A percentile compares a stretch with the other conserved stretches of the same genome.
These are phyloP conservation scores for Arabis hirsuta DNA, from an alignment of 345 rosid species.

Conservation along the genomic window DNA sequence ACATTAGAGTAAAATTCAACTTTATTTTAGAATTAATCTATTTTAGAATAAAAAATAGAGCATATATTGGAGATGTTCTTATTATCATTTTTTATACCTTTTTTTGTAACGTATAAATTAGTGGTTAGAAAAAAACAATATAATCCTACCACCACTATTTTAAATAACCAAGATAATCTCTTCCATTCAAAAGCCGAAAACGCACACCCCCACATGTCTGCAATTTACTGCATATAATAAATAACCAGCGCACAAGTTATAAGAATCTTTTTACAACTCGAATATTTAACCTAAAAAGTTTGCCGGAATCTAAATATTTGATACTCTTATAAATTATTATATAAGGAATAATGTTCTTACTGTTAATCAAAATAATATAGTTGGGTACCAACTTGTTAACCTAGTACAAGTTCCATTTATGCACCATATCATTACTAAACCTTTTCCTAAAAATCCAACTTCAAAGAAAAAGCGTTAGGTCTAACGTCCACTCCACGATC, in stretches of 20 bases:
- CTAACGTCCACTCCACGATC: slow-evolving; percentile 19
- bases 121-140: no score
- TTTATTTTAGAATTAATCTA: no score
- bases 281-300: slow-evolving; percentile 29
- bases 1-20: no score
- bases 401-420: slow-evolving; percentile 41
- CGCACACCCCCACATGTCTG: slow-evolving; percentile 19
- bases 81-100: no score
- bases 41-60: no score
- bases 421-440: slow-evolving; percentile 26
- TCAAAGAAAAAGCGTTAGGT: slow-evolving; percentile 2
- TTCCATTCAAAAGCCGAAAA: slow-evolving; percentile 34
- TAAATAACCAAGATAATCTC: background rate
- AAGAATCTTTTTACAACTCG: slow-evolving; percentile 13
- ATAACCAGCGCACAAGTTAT: slow-evolving; percentile 27
- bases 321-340: slow-evolving; percentile 9
- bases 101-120: no score
- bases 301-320: slow-evolving; percentile 13
- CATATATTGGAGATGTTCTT: no score
- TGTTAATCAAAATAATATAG: slow-evolving; percentile 5
- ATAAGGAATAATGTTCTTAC: background rate
- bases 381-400: slow-evolving; percentile 34
- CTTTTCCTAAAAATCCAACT: slow-evolving; percentile 26
- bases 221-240: slow-evolving; percentile 5
- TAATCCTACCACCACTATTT: no score